Base-by-base conservation (phyloP, 169 alveolate genomes). In the Cryptosporidium felis region DNA sequence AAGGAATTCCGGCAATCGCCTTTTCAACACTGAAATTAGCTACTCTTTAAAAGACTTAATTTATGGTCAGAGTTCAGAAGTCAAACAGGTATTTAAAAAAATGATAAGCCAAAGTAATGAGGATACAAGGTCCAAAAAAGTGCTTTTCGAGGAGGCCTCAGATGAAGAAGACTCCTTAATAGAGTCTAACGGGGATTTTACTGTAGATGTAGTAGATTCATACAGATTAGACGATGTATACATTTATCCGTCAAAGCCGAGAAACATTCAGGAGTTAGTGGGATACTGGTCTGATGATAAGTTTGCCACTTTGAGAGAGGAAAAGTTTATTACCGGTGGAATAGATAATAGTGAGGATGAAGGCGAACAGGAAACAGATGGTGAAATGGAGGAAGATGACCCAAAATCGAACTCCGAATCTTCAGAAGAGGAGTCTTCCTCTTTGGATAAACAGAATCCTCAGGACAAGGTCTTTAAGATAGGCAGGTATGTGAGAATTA, bases 401-500 rank as follows among this genome's bases (percentile, higher is more conserved):
- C 14, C 82, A 3, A 82, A 82, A 44, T 92, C 91, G 60, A 91
- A 94, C 16, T 95, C 94, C 49, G 89, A 96, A 92, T 16, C 91
- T 95, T 61, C 91, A 88, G 32, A 91, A 93, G 47, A 94, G 91
- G 65, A 93, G 65, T 34, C 38, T 65, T 8, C 49, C 74, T 80
- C 53, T 28, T 60, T 42, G 41, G 34, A 2, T 8, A 60, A 16
- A 42, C 53, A 4, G 42, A 80, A 61, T 49, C 63, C 59, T 56
- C 66, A 44, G 38, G 88, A 12, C 36, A 74, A 91, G 9, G 47
- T 74, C 0, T 94, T 91, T 34, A 93, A 94, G 60, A 91, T 89
- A 66, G 99, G 99, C 5, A 91, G 93, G 8, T 97, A 95, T 90
- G 96, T 96, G 16, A 92, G 95, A 79, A 92, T 97, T 23, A 94